These are phyloP conservation scores for Kuraishia capsulata DNA, from an alignment of 805 yeast genomes.

Conservation along the genomic window DNA sequence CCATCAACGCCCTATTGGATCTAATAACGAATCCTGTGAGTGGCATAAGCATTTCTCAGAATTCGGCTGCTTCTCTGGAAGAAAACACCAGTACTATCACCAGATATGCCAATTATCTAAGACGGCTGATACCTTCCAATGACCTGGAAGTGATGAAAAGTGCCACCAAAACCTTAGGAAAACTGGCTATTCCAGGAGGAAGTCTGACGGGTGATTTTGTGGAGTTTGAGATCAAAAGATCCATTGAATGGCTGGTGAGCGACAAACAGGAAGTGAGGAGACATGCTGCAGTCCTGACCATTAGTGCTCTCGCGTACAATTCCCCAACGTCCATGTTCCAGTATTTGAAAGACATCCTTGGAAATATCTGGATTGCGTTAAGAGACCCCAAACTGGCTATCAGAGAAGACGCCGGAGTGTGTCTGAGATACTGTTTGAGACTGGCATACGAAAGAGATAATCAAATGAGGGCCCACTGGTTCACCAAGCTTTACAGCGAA, in stretches of 20 bases:
- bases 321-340: constrained; percentile 79
- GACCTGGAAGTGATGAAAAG: constrained; percentile 79
- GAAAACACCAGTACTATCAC: constrained; percentile 86
- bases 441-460: constrained; percentile 76
- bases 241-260: constrained; percentile 86
- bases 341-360: constrained; percentile 69
- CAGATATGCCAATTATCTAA: constrained; percentile 80
- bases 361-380: constrained; percentile 80
- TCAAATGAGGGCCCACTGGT: constrained; percentile 66
- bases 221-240: constrained; percentile 81
- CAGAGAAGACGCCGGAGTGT: constrained; percentile 76
- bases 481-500: constrained; percentile 40
- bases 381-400: constrained; percentile 70
- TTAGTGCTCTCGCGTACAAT: constrained; percentile 75
- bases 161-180: constrained; percentile 84
- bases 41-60: constrained; percentile 18
- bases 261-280: constrained; percentile 80
- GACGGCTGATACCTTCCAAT: constrained; percentile 70
- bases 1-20: constrained; percentile 80
- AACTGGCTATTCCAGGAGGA: constrained; percentile 83
- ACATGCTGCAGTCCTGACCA: constrained; percentile 83
- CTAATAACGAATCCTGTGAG: constrained; percentile 58
- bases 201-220: constrained; percentile 87
- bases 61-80: constrained; percentile 33
- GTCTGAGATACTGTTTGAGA: constrained; percentile 67